Conservation (phyloP, 2,329 filamentous ascomycete species). For the Neofusicoccum umdonicola region DNA sequence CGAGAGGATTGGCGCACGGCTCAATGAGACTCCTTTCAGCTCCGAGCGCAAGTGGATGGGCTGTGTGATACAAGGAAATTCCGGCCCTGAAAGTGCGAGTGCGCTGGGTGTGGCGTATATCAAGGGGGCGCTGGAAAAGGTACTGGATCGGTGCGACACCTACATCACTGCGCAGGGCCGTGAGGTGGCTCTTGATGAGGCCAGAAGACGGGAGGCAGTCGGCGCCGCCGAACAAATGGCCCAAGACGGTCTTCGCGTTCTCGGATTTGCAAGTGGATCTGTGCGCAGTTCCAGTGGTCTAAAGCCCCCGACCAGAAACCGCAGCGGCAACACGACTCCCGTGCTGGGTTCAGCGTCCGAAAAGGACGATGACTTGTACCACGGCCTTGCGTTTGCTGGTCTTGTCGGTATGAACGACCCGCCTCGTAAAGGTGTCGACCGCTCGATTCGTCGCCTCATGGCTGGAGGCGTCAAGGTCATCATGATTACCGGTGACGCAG, state of each 20-base stretch:
- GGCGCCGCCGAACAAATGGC: conserved; percentile 85
- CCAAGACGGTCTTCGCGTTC: conserved; percentile 79
- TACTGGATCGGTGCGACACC: conserved; percentile 83
- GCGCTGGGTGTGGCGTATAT: conserved; percentile 86
- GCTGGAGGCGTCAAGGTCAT: conserved; percentile 94
- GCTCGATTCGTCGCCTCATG: conserved; percentile 86
- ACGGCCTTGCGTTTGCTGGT: conserved; percentile 82
- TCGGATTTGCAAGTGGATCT: conserved; percentile 87
- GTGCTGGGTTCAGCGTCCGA: conserved; percentile 20
- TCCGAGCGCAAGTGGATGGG: conserved; percentile 99
- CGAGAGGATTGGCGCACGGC: conserved; percentile 76
- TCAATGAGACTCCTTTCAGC: conserved; percentile 89
- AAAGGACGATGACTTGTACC: conserved; percentile 68
- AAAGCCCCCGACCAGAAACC: conserved; percentile 21
- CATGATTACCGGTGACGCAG: conserved; percentile 98
- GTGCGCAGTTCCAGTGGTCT: conserved; percentile 31
- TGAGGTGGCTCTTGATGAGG: conserved; percentile 79
- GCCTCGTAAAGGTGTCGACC: conserved; percentile 83
- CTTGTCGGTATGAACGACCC: conserved; percentile 97
- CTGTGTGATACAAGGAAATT: conserved; percentile 65
- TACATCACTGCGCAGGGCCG: conserved; percentile 84
- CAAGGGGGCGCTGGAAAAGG: conserved; percentile 88
- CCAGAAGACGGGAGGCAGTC: conserved; percentile 69
- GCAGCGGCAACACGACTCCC: conserved; percentile 33
- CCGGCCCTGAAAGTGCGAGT: conserved; percentile 50